These are phyloP conservation scores for Trichoderma gracile DNA, from an alignment of 2,329 filamentous ascomycete species.

Conservation along the genomic window DNA sequence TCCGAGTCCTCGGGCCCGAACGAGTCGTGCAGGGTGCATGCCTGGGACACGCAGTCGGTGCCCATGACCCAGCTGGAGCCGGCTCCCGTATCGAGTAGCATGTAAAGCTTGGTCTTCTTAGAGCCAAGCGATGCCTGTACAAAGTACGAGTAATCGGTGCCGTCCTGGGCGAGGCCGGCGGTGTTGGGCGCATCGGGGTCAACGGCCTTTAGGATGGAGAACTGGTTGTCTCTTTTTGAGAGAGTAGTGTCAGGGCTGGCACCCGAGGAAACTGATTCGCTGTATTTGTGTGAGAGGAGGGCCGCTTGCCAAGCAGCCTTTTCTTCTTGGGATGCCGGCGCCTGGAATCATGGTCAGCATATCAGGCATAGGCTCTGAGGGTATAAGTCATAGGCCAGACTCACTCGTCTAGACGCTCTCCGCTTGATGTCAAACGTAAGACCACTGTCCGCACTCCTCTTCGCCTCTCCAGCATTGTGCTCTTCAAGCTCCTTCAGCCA, in stretches of 20 bases:
- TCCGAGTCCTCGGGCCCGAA: conserved; percentile 68
- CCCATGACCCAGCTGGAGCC: conserved; percentile 84
- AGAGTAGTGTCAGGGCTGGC: conserved; percentile 25
- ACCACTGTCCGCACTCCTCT: conserved; percentile 30
- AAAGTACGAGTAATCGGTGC: conserved; percentile 67
- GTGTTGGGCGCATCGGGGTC: conserved; percentile 50
- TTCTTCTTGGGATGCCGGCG: conserved; percentile 37
- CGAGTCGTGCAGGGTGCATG: conserved; percentile 69
- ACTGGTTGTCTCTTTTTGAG: conserved; percentile 48
- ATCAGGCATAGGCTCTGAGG: background rate
- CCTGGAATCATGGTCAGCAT: conserved; percentile 33
- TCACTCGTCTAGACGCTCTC: conserved; percentile 32
- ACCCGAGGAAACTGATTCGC: background rate
- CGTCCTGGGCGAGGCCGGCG: conserved; percentile 62
- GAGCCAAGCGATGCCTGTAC: conserved; percentile 59
- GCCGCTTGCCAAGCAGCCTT: conserved; percentile 39
- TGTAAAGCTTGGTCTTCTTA: conserved; percentile 53
- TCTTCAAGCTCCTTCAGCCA: conserved; percentile 39
- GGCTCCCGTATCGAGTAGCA: conserved; percentile 67
- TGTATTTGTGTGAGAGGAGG: conserved; percentile 27
- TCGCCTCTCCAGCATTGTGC: conserved; percentile 30
- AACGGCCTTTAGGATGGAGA: conserved; percentile 49
- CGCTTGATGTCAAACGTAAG: conserved; percentile 48
- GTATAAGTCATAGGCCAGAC: background rate
- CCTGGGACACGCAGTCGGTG: conserved; percentile 61